Evolutionary conservation across 2,329 filamentous ascomycete genomes (phyloP), one percentile per base, ranked within the genome.

Genomic region (Ophiostoma montium): DNA sequence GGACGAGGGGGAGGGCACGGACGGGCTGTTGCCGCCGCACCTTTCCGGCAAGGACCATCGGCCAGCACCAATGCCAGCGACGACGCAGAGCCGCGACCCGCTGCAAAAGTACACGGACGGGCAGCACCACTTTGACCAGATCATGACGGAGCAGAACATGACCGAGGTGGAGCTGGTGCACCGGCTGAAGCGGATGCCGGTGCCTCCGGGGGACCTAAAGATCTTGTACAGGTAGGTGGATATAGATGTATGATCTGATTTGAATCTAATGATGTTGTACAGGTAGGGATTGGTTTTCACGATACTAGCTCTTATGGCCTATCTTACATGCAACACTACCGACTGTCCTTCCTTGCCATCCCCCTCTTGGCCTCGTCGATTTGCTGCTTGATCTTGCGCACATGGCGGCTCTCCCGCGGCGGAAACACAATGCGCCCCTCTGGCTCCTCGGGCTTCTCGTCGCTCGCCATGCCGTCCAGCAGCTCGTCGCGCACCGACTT

Each of bases 111-210:
- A 85, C 59, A 72, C 83, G 11, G 83, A 90, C 63, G 86, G 86
- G 0, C 74, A 74, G 55, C 83, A 87, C 61, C 78, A 76, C 57
- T 84, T 90, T 63, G 86, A 92, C 65, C 80, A 89, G 69, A 86
- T 90, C 55, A 86, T 85, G 60, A 84, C 81, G 1, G 84, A 88
- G 66, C 71, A 80, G 62, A 80, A 82, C 53, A 61, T 86, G 60
- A 77, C 76, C 7, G 82, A 89, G 59, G 72, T 70, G 51, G 80
- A 84, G 58, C 79, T 89, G 15, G 71, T 86, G 66, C 77, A 78
- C 35, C 78, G 74, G 61, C 64, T 92, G 44, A 80, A 78, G 62
- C 71, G 67, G 33, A 66, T 81, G 31, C 70, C 69, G 2, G 65
- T 70, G 21, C 69, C 72, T 7, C 66, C 67, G 52, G 72, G 70